Evolutionary conservation across 2,329 filamentous ascomycete genomes (phyloP).

Genomic region (Fusarium oxysporum): DNA sequence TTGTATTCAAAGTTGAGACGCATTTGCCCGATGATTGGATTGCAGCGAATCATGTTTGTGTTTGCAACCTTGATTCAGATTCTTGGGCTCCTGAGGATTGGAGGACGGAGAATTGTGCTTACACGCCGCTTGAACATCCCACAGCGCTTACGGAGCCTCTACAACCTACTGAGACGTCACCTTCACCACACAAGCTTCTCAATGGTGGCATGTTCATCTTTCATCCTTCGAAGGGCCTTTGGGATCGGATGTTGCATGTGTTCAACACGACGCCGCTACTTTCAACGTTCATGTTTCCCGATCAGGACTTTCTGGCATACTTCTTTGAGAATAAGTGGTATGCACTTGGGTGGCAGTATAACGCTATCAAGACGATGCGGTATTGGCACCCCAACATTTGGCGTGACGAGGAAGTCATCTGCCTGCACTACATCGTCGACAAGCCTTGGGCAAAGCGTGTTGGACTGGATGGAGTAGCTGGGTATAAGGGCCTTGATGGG

Average conservation of each 20-base stretch:
- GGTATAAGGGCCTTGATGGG: conserved; percentile 32
- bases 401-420: conserved; percentile 38
- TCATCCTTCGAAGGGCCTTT: conserved; percentile 22
- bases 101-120: conserved; percentile 36
- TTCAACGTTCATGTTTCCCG: conserved; percentile 32
- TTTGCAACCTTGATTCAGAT: conserved; percentile 38
- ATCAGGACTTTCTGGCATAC: conserved; percentile 34
- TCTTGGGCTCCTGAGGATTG: conserved; percentile 39
- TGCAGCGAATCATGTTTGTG: conserved; percentile 40
- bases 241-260: conserved; percentile 23
- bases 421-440: conserved; percentile 40
- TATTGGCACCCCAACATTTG: conserved; percentile 40
- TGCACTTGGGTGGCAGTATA: conserved; percentile 40
- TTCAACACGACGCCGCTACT: conserved; percentile 33
- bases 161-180: conserved; percentile 14
- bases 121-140: conserved; percentile 33
- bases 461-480: conserved; percentile 25
- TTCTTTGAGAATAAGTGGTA: conserved; percentile 37
- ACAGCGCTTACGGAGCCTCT: conserved; percentile 14
- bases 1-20: conserved; percentile 19
- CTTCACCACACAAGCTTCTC: conserved; percentile 26
- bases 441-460: conserved; percentile 37
- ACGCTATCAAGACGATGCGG: conserved; percentile 40
- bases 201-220: conserved; percentile 42
- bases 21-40: conserved; percentile 36